Evolutionary conservation across 805 yeast genomes (phyloP), one percentile per base, ranked within the genome.

Genomic region (Wickerhamiella qilinensis): DNA sequence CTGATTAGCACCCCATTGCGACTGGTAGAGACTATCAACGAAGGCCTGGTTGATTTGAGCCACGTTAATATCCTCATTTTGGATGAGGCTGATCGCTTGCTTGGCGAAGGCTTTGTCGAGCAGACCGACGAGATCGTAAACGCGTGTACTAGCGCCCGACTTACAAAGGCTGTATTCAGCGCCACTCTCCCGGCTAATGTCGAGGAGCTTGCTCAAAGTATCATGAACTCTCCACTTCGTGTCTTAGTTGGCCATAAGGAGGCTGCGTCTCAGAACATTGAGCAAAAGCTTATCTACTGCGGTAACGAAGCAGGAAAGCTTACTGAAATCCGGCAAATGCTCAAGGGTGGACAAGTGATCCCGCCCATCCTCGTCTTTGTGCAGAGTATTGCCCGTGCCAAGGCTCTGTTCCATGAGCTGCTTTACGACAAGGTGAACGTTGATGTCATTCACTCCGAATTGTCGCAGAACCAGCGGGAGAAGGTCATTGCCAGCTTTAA

Each of bases 241-340:
- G 73, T 91, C 30, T 79, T 91, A 43, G 77, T 88, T 49, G 96
- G 96, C 9, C 86, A 77, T 51, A 86, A 86, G 53, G 95, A 88
- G 57, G 93, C 94, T 15, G 98, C 98, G 1, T 78, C 84, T 43
- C 58, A 68, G 7, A 72, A 74, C 36, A 85, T 88, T 48, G 85
- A 82, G 33, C 98, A 88, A 61, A 72, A 73, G 51, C 61, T 91
- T 30, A 70, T 80, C 1, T 88, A 72, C 55, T 80, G 95, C 43
- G 98, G 98, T 35, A 79, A 74, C 47, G 99, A 91, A 59, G 84
- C 82, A 50, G 98, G 98, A n/a, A 91, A 91, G 57, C 63, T 91
- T 19, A 64, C 91, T 22, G 97, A 94, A 0, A 75, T 91, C 25
- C 71, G 97, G 50, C 94, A 86, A 54, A 68, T 88, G 75, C 70